Conservation (phyloP, 306 rosid genomes). For the Vicia sativa region DNA sequence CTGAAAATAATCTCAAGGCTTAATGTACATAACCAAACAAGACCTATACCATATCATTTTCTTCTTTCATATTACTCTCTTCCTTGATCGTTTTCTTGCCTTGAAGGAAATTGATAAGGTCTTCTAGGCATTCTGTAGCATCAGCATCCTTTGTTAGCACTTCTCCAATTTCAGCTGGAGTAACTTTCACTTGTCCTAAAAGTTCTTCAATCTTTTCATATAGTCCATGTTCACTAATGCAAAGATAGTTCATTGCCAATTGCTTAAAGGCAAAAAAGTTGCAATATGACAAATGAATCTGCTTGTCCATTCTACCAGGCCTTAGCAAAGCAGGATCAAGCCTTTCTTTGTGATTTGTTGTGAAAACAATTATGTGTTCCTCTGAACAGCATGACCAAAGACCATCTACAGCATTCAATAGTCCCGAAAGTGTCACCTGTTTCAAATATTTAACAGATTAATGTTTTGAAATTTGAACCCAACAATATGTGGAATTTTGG, state of each 20-base stretch:
- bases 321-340: constrained; percentile 56
- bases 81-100: constrained; percentile 1
- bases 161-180: constrained; percentile 55
- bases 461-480: no score
- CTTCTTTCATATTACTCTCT: not conserved
- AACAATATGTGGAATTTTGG: no score
- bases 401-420: constrained; percentile 51
- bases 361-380: constrained; percentile 51
- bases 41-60: not conserved
- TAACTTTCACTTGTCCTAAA: constrained; percentile 45
- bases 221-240: constrained; percentile 40
- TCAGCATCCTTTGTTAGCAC: constrained; percentile 43
- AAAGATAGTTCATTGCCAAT: constrained; percentile 32
- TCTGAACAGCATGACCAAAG: constrained; percentile 52
- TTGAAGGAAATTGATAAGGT: constrained; percentile 36
- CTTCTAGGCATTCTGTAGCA: constrained; percentile 30
- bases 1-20: no score
- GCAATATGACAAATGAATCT: constrained; percentile 47
- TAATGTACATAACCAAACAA: no score
- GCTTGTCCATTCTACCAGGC: constrained; percentile 64
- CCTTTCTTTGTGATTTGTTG: constrained; percentile 48
- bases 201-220: constrained; percentile 45
- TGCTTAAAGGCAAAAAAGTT: constrained; percentile 42
- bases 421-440: constrained; percentile 53
- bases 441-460: no score